These are phyloP conservation scores for Penicillium sp. DNA, from an alignment of 2,329 filamentous ascomycete species.

Conservation along the genomic window DNA sequence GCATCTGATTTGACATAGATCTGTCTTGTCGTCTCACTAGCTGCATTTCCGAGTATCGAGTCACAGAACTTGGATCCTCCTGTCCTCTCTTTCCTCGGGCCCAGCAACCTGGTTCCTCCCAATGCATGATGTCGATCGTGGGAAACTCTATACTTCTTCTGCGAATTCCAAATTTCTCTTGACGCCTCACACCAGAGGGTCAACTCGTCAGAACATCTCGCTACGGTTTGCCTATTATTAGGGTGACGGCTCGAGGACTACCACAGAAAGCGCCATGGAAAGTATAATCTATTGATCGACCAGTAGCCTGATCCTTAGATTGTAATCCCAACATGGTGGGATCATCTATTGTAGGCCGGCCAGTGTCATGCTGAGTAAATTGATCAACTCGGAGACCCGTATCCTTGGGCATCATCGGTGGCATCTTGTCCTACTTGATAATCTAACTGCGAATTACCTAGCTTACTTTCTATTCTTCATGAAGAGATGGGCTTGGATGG, in stretches of 20 bases:
- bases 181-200: conserved; percentile 16
- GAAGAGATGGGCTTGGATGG: neutral
- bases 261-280: neutral
- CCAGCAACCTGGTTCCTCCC: conserved; percentile 26
- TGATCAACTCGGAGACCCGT: neutral
- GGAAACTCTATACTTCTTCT: conserved; percentile 19
- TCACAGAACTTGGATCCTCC: conserved; percentile 11
- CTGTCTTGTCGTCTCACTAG: conserved; percentile 4
- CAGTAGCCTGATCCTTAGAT: neutral
- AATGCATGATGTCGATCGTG: conserved; percentile 26
- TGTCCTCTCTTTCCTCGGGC: conserved; percentile 6
- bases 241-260: too few relatives aligned
- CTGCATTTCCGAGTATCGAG: conserved; percentile 9
- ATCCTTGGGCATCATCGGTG: neutral
- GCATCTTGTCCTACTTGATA: neutral
- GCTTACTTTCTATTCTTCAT: neutral
- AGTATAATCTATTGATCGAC: neutral
- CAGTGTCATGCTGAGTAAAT: neutral
- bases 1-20: conserved; percentile 2
- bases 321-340: neutral
- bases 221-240: neutral
- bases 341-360: neutral
- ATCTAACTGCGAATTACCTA: neutral
- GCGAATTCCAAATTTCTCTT: conserved; percentile 19
- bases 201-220: neutral